Evolutionary conservation across 805 yeast genomes (phyloP).

Genomic region (Pichia scutulata): DNA sequence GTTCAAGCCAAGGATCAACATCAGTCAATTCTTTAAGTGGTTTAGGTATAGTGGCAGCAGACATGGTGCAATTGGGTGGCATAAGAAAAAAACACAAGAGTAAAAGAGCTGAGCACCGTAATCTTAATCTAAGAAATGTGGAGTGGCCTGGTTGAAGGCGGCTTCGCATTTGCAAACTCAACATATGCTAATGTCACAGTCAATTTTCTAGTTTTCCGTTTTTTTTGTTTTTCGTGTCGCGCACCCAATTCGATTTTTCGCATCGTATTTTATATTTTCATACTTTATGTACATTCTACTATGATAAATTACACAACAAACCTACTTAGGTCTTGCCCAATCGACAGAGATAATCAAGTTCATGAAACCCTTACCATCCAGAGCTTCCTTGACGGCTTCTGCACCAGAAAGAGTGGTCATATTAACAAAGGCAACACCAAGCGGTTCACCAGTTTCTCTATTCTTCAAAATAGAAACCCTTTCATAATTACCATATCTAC

Average conservation of each 20-base stretch:
- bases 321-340: constrained; percentile 42
- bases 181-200: no score
- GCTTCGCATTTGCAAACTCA: neutral
- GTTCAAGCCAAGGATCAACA: constrained; percentile 82
- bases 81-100: neutral
- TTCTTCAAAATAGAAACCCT: constrained; percentile 83
- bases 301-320: neutral
- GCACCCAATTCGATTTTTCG: no score
- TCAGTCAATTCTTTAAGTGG: constrained; percentile 54
- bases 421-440: constrained; percentile 93
- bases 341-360: constrained; percentile 69
- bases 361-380: constrained; percentile 90
- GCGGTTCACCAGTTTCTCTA: constrained; percentile 87
- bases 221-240: neutral
- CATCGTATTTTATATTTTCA: neutral
- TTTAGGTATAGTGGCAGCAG: constrained; percentile 13
- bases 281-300: no score
- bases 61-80: neutral
- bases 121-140: neutral
- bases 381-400: constrained; percentile 61
- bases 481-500: constrained; percentile 55
- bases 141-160: neutral
- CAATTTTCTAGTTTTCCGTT: no score
- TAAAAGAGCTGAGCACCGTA: neutral
- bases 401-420: constrained; percentile 64